phyloP scores from a whole-genome alignment of 2,329 filamentous ascomycete species.

The Stagonosporopsis tanaceti region DNA sequence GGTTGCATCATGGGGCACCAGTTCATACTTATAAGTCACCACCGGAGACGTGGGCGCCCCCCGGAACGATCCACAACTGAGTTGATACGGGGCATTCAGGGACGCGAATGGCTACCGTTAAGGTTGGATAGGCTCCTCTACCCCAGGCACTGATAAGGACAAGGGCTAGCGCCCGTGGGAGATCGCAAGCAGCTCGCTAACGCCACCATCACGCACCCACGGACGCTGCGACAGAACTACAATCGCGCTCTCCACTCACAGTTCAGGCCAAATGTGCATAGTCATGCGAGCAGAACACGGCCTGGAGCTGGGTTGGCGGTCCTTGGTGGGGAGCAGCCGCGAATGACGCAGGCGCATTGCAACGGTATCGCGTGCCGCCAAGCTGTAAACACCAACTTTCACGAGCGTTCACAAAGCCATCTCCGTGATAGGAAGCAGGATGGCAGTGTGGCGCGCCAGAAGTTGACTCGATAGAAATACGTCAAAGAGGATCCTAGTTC shows the following conservation, averaged over 20 bases:
- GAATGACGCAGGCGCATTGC: constrained; percentile 25
- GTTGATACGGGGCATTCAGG: constrained; percentile 12
- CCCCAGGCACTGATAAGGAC: constrained; percentile 34
- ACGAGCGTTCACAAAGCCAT: constrained; percentile 16
- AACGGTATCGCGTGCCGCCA: constrained; percentile 24
- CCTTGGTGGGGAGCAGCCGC: constrained; percentile 18
- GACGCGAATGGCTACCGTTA: constrained; percentile 12
- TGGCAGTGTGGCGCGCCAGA: constrained; percentile 3
- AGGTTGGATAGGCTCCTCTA: constrained; percentile 28
- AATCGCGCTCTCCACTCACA: not conserved
- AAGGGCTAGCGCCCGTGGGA: constrained; percentile 23
- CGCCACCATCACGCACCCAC: constrained; percentile 10
- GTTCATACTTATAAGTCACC: constrained; percentile 17
- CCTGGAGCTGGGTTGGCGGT: constrained; percentile 4
- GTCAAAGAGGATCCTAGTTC: constrained; percentile 27
- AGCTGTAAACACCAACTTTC: constrained; percentile 14
- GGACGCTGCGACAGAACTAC: constrained; percentile 4
- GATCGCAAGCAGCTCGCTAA: constrained; percentile 8
- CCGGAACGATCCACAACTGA: constrained; percentile 10
- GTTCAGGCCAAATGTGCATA: constrained; percentile 1
- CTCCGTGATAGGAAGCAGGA: constrained; percentile 24
- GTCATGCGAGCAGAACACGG: constrained; percentile 15
- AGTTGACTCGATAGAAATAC: constrained; percentile 44
- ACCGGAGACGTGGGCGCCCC: constrained; percentile 6
- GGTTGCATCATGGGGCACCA: constrained; percentile 11